Evolutionary conservation across 257 asterid genomes (phyloP).

Genomic region (Linaria vulgaris): DNA sequence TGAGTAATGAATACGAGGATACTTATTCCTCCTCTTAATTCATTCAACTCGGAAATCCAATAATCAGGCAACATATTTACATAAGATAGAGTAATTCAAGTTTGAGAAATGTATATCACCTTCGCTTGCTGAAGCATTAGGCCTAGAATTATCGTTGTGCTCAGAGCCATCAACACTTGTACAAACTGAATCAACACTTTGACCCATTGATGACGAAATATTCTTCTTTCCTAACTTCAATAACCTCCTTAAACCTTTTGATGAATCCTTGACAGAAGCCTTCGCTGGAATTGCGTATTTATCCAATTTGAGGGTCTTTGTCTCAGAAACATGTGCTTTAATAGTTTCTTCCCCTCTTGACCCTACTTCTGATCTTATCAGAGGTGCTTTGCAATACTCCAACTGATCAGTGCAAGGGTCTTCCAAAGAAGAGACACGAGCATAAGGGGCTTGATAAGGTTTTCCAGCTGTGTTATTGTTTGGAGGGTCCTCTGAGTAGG

Average conservation of each 20-base stretch:
- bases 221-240: conserved; percentile 86
- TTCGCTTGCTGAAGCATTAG: conserved; percentile 57
- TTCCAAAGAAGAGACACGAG: conserved; percentile 65
- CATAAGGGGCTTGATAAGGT: conserved; percentile 63
- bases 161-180: conserved; percentile 41
- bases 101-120: conserved; percentile 45
- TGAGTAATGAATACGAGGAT: neutral
- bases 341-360: conserved; percentile 33
- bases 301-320: conserved; percentile 42
- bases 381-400: conserved; percentile 41
- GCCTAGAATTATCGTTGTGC: conserved; percentile 40
- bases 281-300: conserved; percentile 46
- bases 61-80: neutral
- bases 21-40: neutral
- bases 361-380: conserved; percentile 27
- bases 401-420: conserved; percentile 55
- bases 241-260: conserved; percentile 79
- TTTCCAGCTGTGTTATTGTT: conserved; percentile 37
- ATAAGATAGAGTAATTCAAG: conserved; percentile 15
- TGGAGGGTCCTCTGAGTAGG: conserved; percentile 42
- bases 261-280: conserved; percentile 55
- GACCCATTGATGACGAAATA: conserved; percentile 57
- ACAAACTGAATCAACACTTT: conserved; percentile 61
- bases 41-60: conserved; percentile 1
- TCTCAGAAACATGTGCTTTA: conserved; percentile 43